phyloP scores from a whole-genome alignment of 2,329 filamentous ascomycete species.

The Cladosporium phlei region DNA sequence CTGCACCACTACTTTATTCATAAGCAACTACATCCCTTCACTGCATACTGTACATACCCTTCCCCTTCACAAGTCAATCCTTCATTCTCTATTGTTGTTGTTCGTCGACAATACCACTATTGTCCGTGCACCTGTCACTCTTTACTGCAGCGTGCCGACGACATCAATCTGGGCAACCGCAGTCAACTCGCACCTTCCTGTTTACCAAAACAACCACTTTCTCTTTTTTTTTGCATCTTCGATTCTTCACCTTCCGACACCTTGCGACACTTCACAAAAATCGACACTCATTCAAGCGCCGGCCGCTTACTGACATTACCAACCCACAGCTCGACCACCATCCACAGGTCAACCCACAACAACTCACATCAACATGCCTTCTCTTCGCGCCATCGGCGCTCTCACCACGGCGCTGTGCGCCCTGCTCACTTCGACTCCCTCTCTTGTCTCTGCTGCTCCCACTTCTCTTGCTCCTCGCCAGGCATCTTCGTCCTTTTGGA shows the following conservation, averaged over 20 bases:
- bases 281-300: background rate
- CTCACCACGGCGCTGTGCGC: constrained; percentile 29
- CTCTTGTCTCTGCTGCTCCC: constrained; percentile 15
- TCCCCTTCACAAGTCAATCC: background rate
- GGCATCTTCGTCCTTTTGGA: constrained; percentile 17
- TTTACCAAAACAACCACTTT: constrained; percentile 3
- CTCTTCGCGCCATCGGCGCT: constrained; percentile 22
- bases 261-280: constrained; percentile 2
- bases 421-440: constrained; percentile 16
- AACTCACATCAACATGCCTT: constrained; percentile 20
- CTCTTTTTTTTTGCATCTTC: no score
- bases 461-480: constrained; percentile 6
- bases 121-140: background rate
- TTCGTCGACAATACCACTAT: background rate
- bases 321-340: constrained; percentile 5
- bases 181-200: constrained; percentile 7
- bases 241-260: no score
- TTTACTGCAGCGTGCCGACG: no score
- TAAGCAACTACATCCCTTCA: background rate
- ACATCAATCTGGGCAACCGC: background rate
- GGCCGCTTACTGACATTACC: constrained; percentile 10
- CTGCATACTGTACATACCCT: background rate
- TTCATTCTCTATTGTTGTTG: constrained; percentile 8
- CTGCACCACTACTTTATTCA: background rate
- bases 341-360: background rate